phyloP scores from a whole-genome alignment of 2,329 filamentous ascomycete genomes.

The Coniella vitis region DNA sequence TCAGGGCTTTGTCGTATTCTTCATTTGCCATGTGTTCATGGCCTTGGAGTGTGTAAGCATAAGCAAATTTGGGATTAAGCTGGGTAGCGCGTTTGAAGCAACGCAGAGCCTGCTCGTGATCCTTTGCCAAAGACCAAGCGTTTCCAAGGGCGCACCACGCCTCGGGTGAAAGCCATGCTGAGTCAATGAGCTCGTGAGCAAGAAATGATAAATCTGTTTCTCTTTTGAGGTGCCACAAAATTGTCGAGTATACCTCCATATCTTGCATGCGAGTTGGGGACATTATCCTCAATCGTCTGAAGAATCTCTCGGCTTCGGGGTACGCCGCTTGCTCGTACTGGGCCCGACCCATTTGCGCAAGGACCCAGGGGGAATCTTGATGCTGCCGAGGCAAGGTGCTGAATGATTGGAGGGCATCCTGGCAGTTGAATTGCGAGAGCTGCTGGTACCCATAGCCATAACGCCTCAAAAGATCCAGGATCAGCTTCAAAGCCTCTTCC shows the following conservation, averaged over 20 bases:
- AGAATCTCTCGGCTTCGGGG: constrained; percentile 78
- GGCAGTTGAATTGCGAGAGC: constrained; percentile 71
- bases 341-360: constrained; percentile 83
- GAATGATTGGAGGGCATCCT: constrained; percentile 70
- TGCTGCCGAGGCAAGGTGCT: constrained; percentile 64
- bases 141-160: constrained; percentile 96
- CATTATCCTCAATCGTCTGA: constrained; percentile 69
- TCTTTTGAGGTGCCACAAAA: constrained; percentile 96
- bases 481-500: constrained; percentile 67
- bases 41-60: constrained; percentile 90
- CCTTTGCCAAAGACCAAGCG: constrained; percentile 83
- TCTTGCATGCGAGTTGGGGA: constrained; percentile 81
- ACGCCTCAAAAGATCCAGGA: constrained; percentile 76
- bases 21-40: constrained; percentile 95
- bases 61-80: constrained; percentile 82
- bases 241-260: constrained; percentile 97
- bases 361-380: constrained; percentile 86
- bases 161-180: constrained; percentile 82
- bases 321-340: constrained; percentile 89
- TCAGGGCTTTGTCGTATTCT: constrained; percentile 91
- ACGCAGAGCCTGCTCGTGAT: constrained; percentile 88
- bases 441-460: constrained; percentile 74
- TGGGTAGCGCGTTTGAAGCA: constrained; percentile 95
- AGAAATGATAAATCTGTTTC: constrained; percentile 89
- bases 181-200: constrained; percentile 81